Evolutionary conservation across 257 asterid species (phyloP).

Genomic region (Solanum pimpinellifolium): DNA sequence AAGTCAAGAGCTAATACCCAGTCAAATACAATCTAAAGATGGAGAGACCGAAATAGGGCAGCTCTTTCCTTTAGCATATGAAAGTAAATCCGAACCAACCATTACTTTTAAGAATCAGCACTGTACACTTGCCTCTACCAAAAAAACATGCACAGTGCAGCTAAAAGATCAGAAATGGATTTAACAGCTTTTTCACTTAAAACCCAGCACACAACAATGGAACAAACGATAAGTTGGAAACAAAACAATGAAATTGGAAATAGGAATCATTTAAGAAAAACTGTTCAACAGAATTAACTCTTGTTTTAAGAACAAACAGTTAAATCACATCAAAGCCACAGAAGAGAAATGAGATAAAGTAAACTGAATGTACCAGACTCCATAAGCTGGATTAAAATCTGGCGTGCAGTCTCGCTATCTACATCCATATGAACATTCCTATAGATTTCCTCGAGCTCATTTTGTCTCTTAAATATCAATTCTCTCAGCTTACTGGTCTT

Average conservation of each 20-base stretch:
- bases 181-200: background rate
- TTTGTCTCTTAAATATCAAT: constrained; percentile 57
- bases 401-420: constrained; percentile 36
- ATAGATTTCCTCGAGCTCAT: constrained; percentile 61
- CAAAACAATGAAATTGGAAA: background rate
- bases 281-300: background rate
- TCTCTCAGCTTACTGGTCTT: constrained; percentile 67
- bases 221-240: background rate
- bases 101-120: background rate
- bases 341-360: background rate
- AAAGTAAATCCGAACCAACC: background rate
- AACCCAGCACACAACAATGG: background rate
- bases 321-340: background rate
- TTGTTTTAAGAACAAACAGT: background rate
- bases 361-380: constrained; percentile 43
- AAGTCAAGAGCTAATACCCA: background rate
- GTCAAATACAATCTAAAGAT: background rate
- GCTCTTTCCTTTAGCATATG: background rate
- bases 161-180: background rate
- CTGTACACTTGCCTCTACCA: background rate
- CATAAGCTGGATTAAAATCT: constrained; percentile 29
- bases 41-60: background rate
- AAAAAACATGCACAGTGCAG: background rate
- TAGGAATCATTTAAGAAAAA: background rate
- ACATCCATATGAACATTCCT: constrained; percentile 53